These are phyloP conservation scores for Cicer judaicum DNA, from an alignment of 306 rosid genomes.

Conservation along the genomic window DNA sequence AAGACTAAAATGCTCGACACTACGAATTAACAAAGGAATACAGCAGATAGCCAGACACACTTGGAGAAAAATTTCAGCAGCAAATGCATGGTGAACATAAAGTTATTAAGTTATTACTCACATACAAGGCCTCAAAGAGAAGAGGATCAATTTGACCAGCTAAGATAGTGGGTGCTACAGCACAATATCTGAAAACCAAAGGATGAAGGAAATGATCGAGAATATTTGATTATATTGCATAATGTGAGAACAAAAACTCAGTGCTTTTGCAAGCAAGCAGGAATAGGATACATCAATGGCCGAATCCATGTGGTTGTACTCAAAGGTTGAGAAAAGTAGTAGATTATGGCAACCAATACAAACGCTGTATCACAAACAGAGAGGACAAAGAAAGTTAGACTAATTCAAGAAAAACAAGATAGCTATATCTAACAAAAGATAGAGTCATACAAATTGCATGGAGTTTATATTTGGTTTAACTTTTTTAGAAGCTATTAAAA, in stretches of 20 bases:
- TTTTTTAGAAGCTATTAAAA: background rate
- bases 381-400: slow-evolving; percentile 47
- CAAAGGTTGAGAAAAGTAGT: slow-evolving; percentile 88
- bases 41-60: background rate
- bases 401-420: slow-evolving; percentile 26
- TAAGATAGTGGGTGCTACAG: slow-evolving; percentile 85
- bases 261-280: slow-evolving; percentile 49
- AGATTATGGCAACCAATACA: slow-evolving; percentile 78
- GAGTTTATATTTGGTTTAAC: slow-evolving; percentile 1
- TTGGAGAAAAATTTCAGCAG: slow-evolving; percentile 22
- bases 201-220: slow-evolving; percentile 60
- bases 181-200: slow-evolving; percentile 82
- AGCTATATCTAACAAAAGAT: slow-evolving; percentile 32
- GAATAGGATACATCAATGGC: slow-evolving; percentile 90
- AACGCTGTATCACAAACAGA: slow-evolving; percentile 65
- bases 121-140: slow-evolving; percentile 95
- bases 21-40: slow-evolving; percentile 9
- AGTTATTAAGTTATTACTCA: slow-evolving; percentile 56
- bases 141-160: slow-evolving; percentile 85
- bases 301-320: slow-evolving; percentile 70
- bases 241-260: slow-evolving; percentile 39
- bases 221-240: slow-evolving; percentile 32
- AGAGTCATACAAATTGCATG: slow-evolving; percentile 25
- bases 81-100: slow-evolving; percentile 19
- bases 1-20: slow-evolving; percentile 17